Evolutionary conservation across 768 basidiomycete species (phyloP).

Genomic region (Neoboletus brunneissimus): DNA sequence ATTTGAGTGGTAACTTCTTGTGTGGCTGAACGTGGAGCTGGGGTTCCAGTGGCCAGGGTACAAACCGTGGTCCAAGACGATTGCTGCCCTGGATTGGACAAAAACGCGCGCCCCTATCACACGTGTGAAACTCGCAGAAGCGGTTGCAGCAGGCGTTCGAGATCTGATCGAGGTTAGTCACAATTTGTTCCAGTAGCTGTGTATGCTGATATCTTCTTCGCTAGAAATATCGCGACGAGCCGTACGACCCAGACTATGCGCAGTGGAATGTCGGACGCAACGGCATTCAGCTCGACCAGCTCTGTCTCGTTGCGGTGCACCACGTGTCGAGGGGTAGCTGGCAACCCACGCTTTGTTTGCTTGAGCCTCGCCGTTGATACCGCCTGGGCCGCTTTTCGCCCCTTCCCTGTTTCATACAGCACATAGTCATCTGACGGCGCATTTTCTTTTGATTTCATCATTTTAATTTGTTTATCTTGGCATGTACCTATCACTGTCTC

Average conservation of each 20-base stretch:
- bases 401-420: neutral
- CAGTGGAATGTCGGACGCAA: slow-evolving; percentile 24
- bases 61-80: slow-evolving; percentile 67
- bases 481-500: neutral
- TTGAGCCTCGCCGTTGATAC: slow-evolving; percentile 15
- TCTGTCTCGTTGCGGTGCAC: slow-evolving; percentile 67
- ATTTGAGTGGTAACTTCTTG: neutral
- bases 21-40: neutral
- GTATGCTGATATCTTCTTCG: slow-evolving; percentile 7
- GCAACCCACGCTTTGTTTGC: slow-evolving; percentile 69
- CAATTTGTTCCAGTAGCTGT: neutral
- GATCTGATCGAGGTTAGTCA: slow-evolving; percentile 57
- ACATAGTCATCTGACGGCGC: neutral
- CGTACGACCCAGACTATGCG: slow-evolving; percentile 7
- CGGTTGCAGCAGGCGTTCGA: slow-evolving; percentile 65
- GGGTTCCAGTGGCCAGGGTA: slow-evolving; percentile 73
- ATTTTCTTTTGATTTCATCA: neutral
- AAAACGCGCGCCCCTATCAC: slow-evolving; percentile 74
- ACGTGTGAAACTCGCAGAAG: slow-evolving; percentile 68
- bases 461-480: neutral
- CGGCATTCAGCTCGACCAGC: slow-evolving; percentile 25
- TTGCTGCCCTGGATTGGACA: slow-evolving; percentile 73
- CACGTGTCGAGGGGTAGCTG: slow-evolving; percentile 79
- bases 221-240: slow-evolving; percentile 15
- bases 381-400: neutral